Evolutionary conservation across 2,329 filamentous ascomycete genomes (phyloP).

Genomic region (Zymoseptoria crescenta): DNA sequence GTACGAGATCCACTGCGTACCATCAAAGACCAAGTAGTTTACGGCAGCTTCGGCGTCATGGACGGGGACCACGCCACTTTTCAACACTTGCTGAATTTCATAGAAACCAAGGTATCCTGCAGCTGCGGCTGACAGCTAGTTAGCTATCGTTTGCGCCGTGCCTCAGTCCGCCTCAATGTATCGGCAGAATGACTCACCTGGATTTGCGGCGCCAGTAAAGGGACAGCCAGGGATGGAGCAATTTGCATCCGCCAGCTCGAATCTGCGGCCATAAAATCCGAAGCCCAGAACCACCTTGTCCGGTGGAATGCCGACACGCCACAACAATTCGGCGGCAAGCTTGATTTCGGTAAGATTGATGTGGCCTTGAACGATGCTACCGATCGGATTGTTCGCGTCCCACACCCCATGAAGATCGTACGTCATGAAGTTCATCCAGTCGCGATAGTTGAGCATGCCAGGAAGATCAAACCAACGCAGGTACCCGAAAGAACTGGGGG

Average conservation of each 20-base stretch:
- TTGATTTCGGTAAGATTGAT: conserved; percentile 45
- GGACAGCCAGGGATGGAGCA: background rate
- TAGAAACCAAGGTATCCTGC: too few species aligned
- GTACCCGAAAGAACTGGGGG: conserved; percentile 15
- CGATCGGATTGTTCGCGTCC: conserved; percentile 14
- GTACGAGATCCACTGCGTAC: conserved; percentile 35
- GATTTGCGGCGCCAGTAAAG: conserved; percentile 5
- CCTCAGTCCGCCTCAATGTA: too few species aligned
- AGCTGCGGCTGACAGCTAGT: too few species aligned
- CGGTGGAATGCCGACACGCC: conserved; percentile 38
- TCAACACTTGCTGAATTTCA: too few species aligned
- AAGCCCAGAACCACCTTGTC: conserved; percentile 39
- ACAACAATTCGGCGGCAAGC: conserved; percentile 37
- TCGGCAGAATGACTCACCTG: too few species aligned
- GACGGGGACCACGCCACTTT: too few species aligned
- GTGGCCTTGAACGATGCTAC: conserved; percentile 31
- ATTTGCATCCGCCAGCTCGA: background rate
- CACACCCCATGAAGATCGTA: conserved; percentile 40
- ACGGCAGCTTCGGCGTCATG: conserved; percentile 26
- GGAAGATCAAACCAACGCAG: conserved; percentile 11
- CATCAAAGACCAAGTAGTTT: conserved; percentile 29
- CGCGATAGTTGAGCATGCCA: background rate
- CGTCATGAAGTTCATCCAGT: conserved; percentile 35
- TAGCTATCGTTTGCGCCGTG: too few species aligned
- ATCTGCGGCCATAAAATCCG: conserved; percentile 22